Evolutionary conservation across 2,329 filamentous ascomycete genomes (phyloP).

Genomic region (Curvularia sp.): DNA sequence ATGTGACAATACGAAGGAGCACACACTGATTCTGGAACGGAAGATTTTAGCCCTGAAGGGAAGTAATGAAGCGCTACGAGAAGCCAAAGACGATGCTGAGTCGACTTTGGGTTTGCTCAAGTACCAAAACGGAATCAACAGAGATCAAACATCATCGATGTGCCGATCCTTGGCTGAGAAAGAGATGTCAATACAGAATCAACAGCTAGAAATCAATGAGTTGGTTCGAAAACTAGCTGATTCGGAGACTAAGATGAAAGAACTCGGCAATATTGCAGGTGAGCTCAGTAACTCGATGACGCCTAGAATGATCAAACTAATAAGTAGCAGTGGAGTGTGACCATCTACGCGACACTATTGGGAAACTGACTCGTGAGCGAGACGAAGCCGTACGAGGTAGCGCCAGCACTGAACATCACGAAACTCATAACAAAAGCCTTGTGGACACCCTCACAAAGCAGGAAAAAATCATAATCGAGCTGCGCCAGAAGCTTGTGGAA

Average conservation of each 20-base stretch:
- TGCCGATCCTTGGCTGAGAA: slow-evolving; percentile 25
- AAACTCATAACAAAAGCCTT: slow-evolving; percentile 8
- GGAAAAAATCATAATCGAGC: slow-evolving; percentile 19
- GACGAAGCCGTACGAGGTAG: slow-evolving; percentile 7
- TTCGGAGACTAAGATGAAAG: not conserved
- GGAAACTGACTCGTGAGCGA: slow-evolving; percentile 5
- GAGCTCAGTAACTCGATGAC: not conserved
- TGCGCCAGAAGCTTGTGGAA: slow-evolving; percentile 20
- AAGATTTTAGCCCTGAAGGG: slow-evolving; percentile 3
- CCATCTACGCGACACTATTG: slow-evolving; percentile 15
- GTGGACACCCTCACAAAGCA: slow-evolving; percentile 17
- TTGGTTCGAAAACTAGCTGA: slow-evolving; percentile 10
- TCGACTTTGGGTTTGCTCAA: slow-evolving; percentile 22
- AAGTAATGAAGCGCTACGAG: not conserved
- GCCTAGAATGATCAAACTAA: not conserved
- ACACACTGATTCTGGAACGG: slow-evolving; percentile 16
- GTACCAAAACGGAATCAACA: slow-evolving; percentile 29
- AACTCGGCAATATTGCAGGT: not conserved
- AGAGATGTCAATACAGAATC: slow-evolving; percentile 24
- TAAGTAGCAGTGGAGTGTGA: slow-evolving; percentile 15
- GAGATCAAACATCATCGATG: slow-evolving; percentile 29
- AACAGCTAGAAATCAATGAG: slow-evolving; percentile 23
- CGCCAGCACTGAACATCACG: slow-evolving; percentile 8
- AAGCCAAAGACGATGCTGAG: slow-evolving; percentile 5
- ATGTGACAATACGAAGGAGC: slow-evolving; percentile 2